phyloP scores from a whole-genome alignment of 805 yeast species.

The Pichia heedii region DNA sequence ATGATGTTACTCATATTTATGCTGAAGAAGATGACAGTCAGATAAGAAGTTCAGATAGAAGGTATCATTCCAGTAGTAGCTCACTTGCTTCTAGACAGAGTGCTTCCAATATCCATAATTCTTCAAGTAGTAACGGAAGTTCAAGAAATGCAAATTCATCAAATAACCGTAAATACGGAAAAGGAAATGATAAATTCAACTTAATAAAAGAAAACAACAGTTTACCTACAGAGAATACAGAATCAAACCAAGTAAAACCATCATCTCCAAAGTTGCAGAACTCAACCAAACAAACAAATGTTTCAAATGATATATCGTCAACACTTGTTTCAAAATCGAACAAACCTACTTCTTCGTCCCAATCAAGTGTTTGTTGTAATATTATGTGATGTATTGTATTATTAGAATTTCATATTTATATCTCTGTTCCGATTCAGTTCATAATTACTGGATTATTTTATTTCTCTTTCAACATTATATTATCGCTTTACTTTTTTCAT shows the following conservation, averaged over 20 bases:
- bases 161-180: background rate
- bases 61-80: background rate
- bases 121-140: background rate
- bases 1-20: conserved; percentile 9
- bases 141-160: background rate
- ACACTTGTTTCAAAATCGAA: no score
- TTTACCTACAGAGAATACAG: no score
- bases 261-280: no score
- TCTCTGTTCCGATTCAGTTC: no score
- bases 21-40: conserved; percentile 2
- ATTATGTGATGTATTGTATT: background rate
- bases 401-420: no score
- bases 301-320: no score
- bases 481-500: no score
- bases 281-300: no score
- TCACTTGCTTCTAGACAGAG: background rate
- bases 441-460: no score
- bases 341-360: no score
- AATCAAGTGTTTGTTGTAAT: background rate
- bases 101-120: background rate
- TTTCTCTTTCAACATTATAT: no score
- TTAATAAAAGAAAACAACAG: background rate
- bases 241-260: no score
- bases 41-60: background rate
- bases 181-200: background rate